A percentile compares a stretch with the other conserved stretches of the same genome.
These are phyloP conservation scores for Papiliotrema fonsecae DNA, from an alignment of 1,284 basidiomycete genomes.

Conservation along the genomic window DNA sequence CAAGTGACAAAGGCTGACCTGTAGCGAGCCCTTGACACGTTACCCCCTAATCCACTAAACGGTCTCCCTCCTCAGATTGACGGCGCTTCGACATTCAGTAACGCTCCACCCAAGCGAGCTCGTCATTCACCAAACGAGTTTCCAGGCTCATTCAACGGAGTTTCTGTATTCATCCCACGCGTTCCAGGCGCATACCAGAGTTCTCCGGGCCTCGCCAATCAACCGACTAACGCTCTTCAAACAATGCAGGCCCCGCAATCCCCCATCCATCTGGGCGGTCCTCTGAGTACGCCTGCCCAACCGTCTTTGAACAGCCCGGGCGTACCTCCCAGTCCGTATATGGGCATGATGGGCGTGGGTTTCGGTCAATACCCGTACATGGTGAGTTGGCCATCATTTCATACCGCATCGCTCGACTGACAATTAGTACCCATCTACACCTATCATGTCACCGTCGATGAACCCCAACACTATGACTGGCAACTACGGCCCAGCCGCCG, in stretches of 20 bases:
- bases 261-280: slow-evolving; percentile 2
- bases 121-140: slow-evolving; percentile 5
- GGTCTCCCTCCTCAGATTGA: too few relatives aligned
- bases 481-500: slow-evolving; percentile 57
- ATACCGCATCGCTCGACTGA: neutral
- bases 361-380: slow-evolving; percentile 9
- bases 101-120: neutral
- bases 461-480: slow-evolving; percentile 57
- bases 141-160: neutral
- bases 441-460: slow-evolving; percentile 58
- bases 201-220: too few relatives aligned
- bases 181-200: too few relatives aligned
- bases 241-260: too few relatives aligned
- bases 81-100: too few relatives aligned
- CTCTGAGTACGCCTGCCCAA: slow-evolving; percentile 6
- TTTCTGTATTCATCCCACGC: neutral
- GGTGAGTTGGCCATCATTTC: slow-evolving; percentile 11
- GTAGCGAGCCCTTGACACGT: slow-evolving; percentile 59
- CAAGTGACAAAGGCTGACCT: too few relatives aligned
- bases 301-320: neutral
- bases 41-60: slow-evolving; percentile 14
- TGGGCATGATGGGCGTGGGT: neutral
- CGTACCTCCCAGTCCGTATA: neutral
- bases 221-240: too few relatives aligned
- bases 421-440: slow-evolving; percentile 16